Percentiles rank a stretch among this genome's conserved stretches.
phyloP scores from a whole-genome alignment of 306 rosid species.

The Purshia tridentata region DNA sequence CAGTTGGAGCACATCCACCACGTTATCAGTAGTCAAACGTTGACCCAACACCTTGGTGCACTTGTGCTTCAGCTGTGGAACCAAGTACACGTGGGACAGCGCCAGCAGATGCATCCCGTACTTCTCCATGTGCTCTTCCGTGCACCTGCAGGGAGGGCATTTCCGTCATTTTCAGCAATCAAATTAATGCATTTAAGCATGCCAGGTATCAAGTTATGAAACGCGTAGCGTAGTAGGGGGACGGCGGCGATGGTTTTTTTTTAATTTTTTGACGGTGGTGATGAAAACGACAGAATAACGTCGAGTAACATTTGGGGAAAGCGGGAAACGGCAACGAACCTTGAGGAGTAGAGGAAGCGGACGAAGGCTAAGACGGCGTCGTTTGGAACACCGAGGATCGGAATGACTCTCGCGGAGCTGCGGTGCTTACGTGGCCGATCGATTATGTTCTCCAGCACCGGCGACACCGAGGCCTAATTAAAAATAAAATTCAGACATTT shows the following conservation, averaged over 20 bases:
- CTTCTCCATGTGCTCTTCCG: slow-evolving; percentile 62
- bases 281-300: neutral
- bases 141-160: slow-evolving; percentile 44
- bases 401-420: slow-evolving; percentile 55
- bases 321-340: slow-evolving; percentile 36
- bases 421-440: slow-evolving; percentile 67
- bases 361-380: slow-evolving; percentile 70
- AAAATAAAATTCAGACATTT: neutral
- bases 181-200: no score
- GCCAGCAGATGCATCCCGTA: slow-evolving; percentile 78
- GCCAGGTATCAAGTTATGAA: neutral
- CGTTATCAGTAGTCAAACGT: slow-evolving; percentile 64
- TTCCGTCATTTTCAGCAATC: slow-evolving; percentile 32
- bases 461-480: slow-evolving; percentile 64
- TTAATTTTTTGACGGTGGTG: neutral
- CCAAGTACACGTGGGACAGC: slow-evolving; percentile 78
- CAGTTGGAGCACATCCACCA: slow-evolving; percentile 82
- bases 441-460: slow-evolving; percentile 67
- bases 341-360: slow-evolving; percentile 62
- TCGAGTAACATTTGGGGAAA: neutral
- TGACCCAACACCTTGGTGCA: slow-evolving; percentile 56
- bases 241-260: neutral
- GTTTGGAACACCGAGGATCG: slow-evolving; percentile 78
- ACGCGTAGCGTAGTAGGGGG: no score
- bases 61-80: slow-evolving; percentile 73